phyloP scores from a whole-genome alignment of 345 rosid species.

The Eucalyptus dawsonii region DNA sequence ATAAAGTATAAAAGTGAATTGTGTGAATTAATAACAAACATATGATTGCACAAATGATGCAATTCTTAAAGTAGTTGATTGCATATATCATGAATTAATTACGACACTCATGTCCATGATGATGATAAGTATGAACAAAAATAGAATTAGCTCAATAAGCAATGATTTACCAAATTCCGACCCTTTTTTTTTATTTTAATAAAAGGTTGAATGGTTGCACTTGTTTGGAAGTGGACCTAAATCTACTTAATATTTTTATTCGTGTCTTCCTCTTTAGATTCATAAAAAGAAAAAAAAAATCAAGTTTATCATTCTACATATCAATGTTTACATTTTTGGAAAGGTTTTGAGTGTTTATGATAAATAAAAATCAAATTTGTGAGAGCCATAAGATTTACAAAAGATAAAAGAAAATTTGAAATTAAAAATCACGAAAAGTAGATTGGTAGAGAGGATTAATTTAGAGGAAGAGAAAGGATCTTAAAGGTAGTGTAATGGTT shows the following conservation, averaged over 20 bases:
- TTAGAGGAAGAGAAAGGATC: neutral
- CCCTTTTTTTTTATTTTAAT: neutral
- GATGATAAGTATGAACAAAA: fast-evolving
- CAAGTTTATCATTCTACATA: fast-evolving
- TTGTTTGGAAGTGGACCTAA: neutral
- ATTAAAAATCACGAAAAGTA: neutral
- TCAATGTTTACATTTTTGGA: neutral
- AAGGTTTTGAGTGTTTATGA: neutral
- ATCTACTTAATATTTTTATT: neutral
- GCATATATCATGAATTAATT: too few relatives aligned
- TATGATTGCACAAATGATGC: too few relatives aligned
- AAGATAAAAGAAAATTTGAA: too few relatives aligned
- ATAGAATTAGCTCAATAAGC: too few relatives aligned
- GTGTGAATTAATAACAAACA: fast-evolving
- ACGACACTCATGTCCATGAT: fast-evolving
- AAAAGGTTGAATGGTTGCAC: neutral
- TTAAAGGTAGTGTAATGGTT: fast-evolving
- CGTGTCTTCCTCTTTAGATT: neutral
- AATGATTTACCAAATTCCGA: too few relatives aligned
- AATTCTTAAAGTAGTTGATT: too few relatives aligned
- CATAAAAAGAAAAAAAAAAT: fast-evolving
- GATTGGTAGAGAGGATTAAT: fast-evolving
- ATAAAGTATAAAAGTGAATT: too few relatives aligned
- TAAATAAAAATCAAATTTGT: neutral
- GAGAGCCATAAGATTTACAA: fast-evolving